Percentiles rank a stretch among this genome's conserved stretches.
phyloP scores from a whole-genome alignment of 495 filamentous ascomycete genomes.

The Evernia prunastri region DNA sequence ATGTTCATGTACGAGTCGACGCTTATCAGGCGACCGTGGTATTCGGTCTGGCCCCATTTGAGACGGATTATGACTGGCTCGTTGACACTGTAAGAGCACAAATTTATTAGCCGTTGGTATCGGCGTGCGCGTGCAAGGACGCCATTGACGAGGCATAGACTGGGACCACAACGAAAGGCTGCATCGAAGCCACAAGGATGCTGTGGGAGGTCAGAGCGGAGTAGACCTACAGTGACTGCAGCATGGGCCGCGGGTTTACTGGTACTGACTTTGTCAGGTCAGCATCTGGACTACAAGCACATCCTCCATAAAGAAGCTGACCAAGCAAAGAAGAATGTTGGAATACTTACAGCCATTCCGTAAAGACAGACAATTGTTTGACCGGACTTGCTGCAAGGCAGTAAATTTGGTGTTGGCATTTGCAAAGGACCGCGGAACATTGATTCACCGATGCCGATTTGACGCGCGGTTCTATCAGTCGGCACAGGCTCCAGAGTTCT shows the following conservation, averaged over 20 bases:
- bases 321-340: neutral
- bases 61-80: conserved; percentile 83
- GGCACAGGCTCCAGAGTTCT: conserved; percentile 18
- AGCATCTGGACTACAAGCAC: neutral
- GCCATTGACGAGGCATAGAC: neutral
- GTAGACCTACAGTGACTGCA: conserved; percentile 70
- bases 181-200: neutral
- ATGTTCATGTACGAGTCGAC: conserved; percentile 99
- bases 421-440: neutral
- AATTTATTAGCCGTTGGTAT: neutral
- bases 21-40: conserved; percentile 83
- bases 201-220: conserved; percentile 2
- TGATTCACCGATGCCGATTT: conserved; percentile 7
- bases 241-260: conserved; percentile 83
- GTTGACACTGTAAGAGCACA: conserved; percentile 57
- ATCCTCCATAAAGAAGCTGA: neutral
- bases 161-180: too few species aligned
- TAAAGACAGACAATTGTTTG: neutral
- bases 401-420: neutral
- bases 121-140: neutral
- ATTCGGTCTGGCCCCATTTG: conserved; percentile 97
- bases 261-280: conserved; percentile 58
- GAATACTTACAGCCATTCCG: conserved; percentile 11
- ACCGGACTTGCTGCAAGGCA: neutral
- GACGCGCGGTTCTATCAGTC: conserved; percentile 18